Conservation (phyloP, 78 protist species). For the Speleostelium caveatum region DNA sequence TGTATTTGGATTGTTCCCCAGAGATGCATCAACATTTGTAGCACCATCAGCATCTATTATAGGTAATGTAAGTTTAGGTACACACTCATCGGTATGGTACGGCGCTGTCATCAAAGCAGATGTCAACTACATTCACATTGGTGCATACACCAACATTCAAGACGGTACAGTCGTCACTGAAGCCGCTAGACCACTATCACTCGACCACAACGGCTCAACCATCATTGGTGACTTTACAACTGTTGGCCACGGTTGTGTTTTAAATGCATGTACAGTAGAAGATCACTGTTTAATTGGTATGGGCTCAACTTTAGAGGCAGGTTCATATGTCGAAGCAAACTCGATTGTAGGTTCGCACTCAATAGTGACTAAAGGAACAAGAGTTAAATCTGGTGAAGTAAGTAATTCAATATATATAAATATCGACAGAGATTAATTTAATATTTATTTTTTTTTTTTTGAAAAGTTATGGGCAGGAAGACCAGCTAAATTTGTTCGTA, state of each 20-base stretch:
- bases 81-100: slow-evolving; percentile 60
- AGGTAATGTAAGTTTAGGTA: slow-evolving; percentile 62
- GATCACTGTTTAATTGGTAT: slow-evolving; percentile 77
- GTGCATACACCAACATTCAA: slow-evolving; percentile 59
- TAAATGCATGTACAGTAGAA: slow-evolving; percentile 85
- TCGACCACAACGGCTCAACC: slow-evolving; percentile 76
- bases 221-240: slow-evolving; percentile 73
- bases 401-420: background rate
- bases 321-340: slow-evolving; percentile 73
- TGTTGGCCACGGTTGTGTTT: slow-evolving; percentile 75
- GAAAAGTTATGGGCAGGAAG: slow-evolving; percentile 71
- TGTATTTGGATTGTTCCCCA: slow-evolving; percentile 46
- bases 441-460: background rate
- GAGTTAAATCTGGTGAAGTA: slow-evolving; percentile 72
- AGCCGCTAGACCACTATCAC: slow-evolving; percentile 47
- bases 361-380: slow-evolving; percentile 52
- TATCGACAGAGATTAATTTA: background rate
- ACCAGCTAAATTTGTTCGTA: slow-evolving; percentile 65
- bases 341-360: slow-evolving; percentile 78
- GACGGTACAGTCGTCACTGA: slow-evolving; percentile 70
- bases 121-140: slow-evolving; percentile 68
- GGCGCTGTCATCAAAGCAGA: slow-evolving; percentile 67
- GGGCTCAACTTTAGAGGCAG: slow-evolving; percentile 66
- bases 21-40: slow-evolving; percentile 29
- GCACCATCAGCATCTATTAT: slow-evolving; percentile 65